Conservation (phyloP, 2,329 filamentous ascomycete species). For the Apiospora malaysiana region DNA sequence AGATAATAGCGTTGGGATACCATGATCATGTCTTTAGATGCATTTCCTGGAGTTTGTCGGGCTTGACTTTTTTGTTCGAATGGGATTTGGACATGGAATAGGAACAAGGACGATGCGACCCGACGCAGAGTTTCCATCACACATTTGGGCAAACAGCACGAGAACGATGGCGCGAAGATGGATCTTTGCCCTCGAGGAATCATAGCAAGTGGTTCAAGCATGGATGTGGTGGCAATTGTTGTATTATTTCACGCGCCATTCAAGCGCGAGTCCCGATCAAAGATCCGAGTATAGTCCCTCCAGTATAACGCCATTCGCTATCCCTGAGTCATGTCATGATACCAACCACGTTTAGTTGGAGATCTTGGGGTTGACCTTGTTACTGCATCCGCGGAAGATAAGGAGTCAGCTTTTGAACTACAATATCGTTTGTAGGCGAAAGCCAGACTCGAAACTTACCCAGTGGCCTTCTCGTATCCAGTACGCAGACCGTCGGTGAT, state of each 20-base stretch:
- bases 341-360: conserved; percentile 36
- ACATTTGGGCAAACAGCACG: background rate
- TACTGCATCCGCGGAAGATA: conserved; percentile 24
- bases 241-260: background rate
- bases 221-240: background rate
- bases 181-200: no score
- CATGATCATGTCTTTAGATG: background rate
- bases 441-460: conserved; percentile 24
- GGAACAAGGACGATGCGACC: background rate
- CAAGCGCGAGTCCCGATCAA: background rate
- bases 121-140: background rate
- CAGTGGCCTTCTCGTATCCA: conserved; percentile 46
- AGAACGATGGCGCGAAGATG: no score
- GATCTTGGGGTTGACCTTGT: conserved; percentile 43
- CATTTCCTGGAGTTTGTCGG: conserved; percentile 6
- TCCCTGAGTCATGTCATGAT: background rate
- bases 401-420: no score
- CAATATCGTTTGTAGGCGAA: no score
- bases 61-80: background rate
- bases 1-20: background rate
- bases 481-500: conserved; percentile 41
- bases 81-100: background rate
- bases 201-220: no score
- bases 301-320: background rate
- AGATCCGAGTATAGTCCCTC: background rate